These are phyloP conservation scores for Cymbopogon citratus DNA, from an alignment of 176 grass and related monocot species.

Conservation along the genomic window DNA sequence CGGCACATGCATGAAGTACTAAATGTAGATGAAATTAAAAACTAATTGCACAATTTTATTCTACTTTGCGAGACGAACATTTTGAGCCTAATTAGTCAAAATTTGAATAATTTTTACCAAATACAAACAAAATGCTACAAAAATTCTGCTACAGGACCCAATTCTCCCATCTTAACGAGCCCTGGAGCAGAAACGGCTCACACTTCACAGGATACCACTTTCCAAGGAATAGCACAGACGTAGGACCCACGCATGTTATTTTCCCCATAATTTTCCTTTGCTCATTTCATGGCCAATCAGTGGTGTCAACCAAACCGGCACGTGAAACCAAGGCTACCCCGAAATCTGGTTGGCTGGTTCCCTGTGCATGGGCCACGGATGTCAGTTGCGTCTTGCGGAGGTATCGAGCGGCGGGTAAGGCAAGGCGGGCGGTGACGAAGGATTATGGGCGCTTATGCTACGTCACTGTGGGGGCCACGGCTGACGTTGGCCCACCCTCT, in stretches of 20 bases:
- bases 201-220: too few relatives aligned
- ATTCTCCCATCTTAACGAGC: too few relatives aligned
- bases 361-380: rapidly evolving
- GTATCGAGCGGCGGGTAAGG: background rate
- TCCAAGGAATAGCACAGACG: too few relatives aligned
- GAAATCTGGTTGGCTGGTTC: background rate
- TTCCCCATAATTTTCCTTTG: background rate
- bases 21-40: too few relatives aligned
- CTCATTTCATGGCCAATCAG: background rate
- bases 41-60: too few relatives aligned
- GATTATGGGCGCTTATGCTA: background rate
- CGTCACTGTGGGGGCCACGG: background rate
- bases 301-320: background rate
- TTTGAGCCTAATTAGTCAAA: too few relatives aligned
- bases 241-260: background rate
- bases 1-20: too few relatives aligned
- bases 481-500: conserved; percentile 28
- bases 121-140: too few relatives aligned
- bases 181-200: too few relatives aligned
- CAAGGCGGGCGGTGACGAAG: conserved; percentile 33
- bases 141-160: too few relatives aligned
- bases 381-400: rapidly evolving
- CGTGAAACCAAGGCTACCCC: background rate
- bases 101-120: too few relatives aligned
- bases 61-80: too few relatives aligned